Percentiles rank a stretch among this genome's conserved stretches.
phyloP scores from a whole-genome alignment of 2,329 filamentous ascomycete species.

The Pseudogymnoascus pannorum region DNA sequence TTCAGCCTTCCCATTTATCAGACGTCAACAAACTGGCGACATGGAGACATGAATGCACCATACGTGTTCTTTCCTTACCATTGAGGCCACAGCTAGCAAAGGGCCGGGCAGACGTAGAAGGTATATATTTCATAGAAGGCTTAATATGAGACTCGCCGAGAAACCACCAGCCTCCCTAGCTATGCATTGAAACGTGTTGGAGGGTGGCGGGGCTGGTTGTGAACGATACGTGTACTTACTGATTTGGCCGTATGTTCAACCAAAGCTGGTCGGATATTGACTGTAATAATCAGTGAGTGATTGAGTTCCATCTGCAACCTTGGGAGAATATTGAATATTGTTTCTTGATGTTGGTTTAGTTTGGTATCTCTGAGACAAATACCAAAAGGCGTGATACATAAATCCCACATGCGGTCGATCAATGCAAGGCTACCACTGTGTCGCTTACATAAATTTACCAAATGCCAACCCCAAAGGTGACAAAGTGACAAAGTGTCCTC shows the following conservation, averaged over 20 bases:
- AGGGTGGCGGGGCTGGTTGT: background rate
- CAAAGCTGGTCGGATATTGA: background rate
- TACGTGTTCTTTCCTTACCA: background rate
- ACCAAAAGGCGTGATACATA: background rate
- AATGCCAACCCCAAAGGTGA: constrained; percentile 8
- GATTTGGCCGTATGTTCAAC: background rate
- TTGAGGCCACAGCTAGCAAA: background rate
- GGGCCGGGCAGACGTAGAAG: background rate
- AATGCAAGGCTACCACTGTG: constrained; percentile 3
- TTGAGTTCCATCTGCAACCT: background rate
- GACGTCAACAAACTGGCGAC: background rate
- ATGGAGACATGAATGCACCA: background rate
- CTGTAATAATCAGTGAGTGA: background rate
- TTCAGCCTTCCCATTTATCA: constrained; percentile 7
- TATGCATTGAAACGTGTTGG: background rate
- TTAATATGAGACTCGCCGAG: constrained; percentile 3
- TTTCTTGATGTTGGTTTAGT: background rate
- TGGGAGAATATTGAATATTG: background rate
- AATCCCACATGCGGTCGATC: background rate
- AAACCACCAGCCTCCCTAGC: background rate
- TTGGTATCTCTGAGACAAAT: background rate
- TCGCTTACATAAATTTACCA: constrained; percentile 9
- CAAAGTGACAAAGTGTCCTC: constrained; percentile 9
- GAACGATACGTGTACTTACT: background rate
- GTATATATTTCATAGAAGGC: background rate